Conservation (phyloP, 192 early-diverging fungal genomes). For the Glomus cerebriforme region DNA sequence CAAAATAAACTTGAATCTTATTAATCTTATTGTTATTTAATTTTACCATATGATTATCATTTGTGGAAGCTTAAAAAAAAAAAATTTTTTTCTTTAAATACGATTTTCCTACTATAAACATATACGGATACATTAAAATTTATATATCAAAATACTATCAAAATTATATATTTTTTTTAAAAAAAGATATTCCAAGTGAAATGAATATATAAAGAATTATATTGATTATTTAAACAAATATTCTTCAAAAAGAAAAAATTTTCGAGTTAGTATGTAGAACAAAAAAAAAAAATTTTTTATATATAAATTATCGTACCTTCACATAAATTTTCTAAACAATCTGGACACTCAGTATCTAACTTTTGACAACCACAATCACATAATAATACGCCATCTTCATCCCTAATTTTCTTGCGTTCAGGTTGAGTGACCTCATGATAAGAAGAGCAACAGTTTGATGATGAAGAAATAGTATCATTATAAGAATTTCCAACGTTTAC, state of each 20-base stretch:
- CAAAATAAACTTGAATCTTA: too few species aligned
- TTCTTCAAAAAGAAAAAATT: background rate
- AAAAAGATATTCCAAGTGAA: too few species aligned
- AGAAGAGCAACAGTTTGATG: background rate
- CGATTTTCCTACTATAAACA: background rate
- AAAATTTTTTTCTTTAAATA: background rate
- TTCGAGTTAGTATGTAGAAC: background rate
- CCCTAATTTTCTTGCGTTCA: constrained; percentile 29
- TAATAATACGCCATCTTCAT: constrained; percentile 52
- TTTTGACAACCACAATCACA: constrained; percentile 64
- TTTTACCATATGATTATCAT: background rate
- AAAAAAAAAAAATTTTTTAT: background rate
- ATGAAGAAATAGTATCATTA: constrained; percentile 22
- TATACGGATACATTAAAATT: background rate
- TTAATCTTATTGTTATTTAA: background rate
- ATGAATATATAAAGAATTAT: too few species aligned
- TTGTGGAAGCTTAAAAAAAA: background rate
- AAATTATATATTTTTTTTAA: too few species aligned
- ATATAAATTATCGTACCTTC: constrained; percentile 35
- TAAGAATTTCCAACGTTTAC: constrained; percentile 35
- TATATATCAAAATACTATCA: too few species aligned
- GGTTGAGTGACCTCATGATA: constrained; percentile 1
- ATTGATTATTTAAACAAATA: background rate
- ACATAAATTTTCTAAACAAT: constrained; percentile 57
- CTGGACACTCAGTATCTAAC: constrained; percentile 51